phyloP scores from a whole-genome alignment of 2,329 filamentous ascomycete species.

The Trichoderma harzianum region DNA sequence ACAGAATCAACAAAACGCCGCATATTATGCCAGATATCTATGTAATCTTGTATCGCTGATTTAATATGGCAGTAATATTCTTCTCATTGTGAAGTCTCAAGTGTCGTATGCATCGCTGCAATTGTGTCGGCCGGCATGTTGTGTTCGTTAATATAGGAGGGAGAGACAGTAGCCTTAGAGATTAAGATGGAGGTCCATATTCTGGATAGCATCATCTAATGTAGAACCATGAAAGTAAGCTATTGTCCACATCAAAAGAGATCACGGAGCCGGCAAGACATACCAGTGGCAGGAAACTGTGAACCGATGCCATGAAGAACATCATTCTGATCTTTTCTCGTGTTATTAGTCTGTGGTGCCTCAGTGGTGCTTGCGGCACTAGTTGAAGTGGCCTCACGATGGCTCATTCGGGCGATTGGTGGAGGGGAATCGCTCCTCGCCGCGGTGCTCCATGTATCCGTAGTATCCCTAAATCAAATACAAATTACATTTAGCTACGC shows the following conservation, averaged over 20 bases:
- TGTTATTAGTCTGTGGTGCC: background rate
- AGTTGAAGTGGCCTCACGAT: too few species aligned
- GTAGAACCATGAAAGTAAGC: background rate
- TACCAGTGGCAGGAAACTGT: background rate
- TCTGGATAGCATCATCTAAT: background rate
- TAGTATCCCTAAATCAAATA: background rate
- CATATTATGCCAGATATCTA: background rate
- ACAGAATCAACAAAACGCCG: background rate
- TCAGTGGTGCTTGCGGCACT: background rate
- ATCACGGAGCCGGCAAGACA: background rate
- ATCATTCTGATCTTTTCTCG: background rate
- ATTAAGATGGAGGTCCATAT: background rate
- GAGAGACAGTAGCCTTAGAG: background rate
- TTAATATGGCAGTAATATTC: background rate
- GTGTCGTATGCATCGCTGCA: background rate
- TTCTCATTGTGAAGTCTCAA: background rate
- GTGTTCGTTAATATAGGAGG: background rate
- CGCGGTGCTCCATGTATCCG: background rate
- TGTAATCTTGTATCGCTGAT: too few species aligned
- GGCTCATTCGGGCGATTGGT: background rate
- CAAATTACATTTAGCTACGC: background rate
- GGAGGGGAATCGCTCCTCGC: background rate
- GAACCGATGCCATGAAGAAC: background rate
- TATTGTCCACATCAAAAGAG: background rate
- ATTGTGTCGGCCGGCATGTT: background rate